phyloP scores from a whole-genome alignment of 1,284 basidiomycete genomes.

The Paramarasmius palmivorus region DNA sequence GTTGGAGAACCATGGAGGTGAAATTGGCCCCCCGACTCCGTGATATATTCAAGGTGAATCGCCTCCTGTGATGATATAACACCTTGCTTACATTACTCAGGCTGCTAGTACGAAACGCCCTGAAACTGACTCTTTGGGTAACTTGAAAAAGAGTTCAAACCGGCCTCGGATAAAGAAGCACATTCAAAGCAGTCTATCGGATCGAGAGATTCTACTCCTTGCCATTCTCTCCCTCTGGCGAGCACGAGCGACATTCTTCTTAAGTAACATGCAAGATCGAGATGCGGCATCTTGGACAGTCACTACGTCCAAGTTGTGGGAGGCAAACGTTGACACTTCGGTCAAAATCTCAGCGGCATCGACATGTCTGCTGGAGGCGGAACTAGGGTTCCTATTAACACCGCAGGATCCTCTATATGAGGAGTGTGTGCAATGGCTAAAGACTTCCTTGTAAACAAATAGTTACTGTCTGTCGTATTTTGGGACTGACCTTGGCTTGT shows the following conservation, averaged over 20 bases:
- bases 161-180: constrained; percentile 62
- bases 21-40: constrained; percentile 50
- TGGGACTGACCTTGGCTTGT: constrained; percentile 2
- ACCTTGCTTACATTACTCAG: constrained; percentile 29
- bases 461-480: background rate
- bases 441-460: constrained; percentile 28
- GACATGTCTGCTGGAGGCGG: constrained; percentile 48
- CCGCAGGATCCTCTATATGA: constrained; percentile 23
- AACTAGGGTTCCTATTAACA: constrained; percentile 43
- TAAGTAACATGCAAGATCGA: constrained; percentile 29
- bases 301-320: constrained; percentile 54
- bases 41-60: constrained; percentile 53
- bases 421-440: constrained; percentile 32
- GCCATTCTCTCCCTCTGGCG: constrained; percentile 69
- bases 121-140: constrained; percentile 60
- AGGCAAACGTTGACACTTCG: constrained; percentile 57
- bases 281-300: constrained; percentile 48
- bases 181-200: constrained; percentile 52
- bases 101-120: constrained; percentile 45
- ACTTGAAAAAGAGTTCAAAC: constrained; percentile 49
- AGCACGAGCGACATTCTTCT: constrained; percentile 53
- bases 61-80: constrained; percentile 10
- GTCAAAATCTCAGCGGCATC: constrained; percentile 60
- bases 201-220: constrained; percentile 67
- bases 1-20: constrained; percentile 45